Conservation (phyloP, 768 basidiomycete species). For the Boletus rex-veris region DNA sequence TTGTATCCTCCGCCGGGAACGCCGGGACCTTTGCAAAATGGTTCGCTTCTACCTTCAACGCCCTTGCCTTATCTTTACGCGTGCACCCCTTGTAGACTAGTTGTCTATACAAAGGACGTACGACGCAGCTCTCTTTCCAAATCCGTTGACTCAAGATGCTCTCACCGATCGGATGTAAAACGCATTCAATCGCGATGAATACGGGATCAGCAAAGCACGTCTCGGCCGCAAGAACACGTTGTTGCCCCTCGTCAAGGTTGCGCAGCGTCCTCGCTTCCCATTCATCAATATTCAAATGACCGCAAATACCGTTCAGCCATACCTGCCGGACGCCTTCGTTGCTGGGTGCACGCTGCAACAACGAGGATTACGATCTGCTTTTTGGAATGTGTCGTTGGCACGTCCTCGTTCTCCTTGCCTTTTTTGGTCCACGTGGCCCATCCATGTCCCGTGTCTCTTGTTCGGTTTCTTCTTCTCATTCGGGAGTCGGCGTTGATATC, state of each 20-base stretch:
- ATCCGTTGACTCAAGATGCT: neutral
- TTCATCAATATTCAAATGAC: no score
- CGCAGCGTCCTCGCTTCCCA: neutral
- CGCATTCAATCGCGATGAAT: slow-evolving; percentile 11
- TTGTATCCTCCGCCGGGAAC: neutral
- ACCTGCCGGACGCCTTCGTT: neutral
- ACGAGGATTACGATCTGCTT: slow-evolving; percentile 15
- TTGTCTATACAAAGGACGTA: neutral
- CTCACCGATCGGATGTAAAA: neutral
- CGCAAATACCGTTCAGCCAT: no score
- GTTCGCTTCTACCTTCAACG: slow-evolving; percentile 11
- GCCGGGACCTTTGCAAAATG: neutral
- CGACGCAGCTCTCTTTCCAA: slow-evolving; percentile 10
- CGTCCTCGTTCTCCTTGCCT: neutral
- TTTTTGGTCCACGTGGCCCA: slow-evolving; percentile 2
- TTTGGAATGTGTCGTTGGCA: neutral
- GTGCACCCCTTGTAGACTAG: neutral
- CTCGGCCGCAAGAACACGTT: neutral
- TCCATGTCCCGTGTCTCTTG: neutral
- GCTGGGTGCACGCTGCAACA: slow-evolving; percentile 11
- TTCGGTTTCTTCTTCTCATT: neutral
- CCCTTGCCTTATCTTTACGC: slow-evolving; percentile 3
- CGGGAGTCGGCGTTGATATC: slow-evolving; percentile 6
- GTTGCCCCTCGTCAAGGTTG: neutral
- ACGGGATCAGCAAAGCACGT: slow-evolving; percentile 10